phyloP scores from a whole-genome alignment of 176 grass and related monocot species.

The Poa pratensis region DNA sequence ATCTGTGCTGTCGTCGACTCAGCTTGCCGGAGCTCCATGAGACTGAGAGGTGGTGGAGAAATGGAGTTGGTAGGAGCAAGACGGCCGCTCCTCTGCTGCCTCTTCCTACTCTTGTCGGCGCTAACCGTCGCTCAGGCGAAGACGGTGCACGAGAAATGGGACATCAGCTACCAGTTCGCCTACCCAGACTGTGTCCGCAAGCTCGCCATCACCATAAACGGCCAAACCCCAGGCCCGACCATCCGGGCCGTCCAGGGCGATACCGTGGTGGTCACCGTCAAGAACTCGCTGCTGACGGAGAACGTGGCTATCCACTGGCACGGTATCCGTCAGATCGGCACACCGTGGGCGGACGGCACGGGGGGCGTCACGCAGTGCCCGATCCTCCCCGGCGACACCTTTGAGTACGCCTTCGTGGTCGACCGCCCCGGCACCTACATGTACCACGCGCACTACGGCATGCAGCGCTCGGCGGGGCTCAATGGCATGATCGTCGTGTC shows the following conservation, averaged over 20 bases:
- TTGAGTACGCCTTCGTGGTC: constrained; percentile 67
- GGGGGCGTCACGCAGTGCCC: constrained; percentile 90
- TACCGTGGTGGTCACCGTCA: constrained; percentile 62
- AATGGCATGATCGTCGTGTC: constrained; percentile 71
- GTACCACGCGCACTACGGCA: constrained; percentile 86
- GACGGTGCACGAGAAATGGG: constrained; percentile 60
- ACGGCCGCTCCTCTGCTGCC: constrained; percentile 53
- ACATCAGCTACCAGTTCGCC: constrained; percentile 72
- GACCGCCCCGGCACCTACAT: constrained; percentile 74
- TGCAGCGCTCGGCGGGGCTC: constrained; percentile 84
- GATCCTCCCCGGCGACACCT: constrained; percentile 53
- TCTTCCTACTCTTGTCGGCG: constrained; percentile 20
- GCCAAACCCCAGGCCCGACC: constrained; percentile 63
- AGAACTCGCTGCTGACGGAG: constrained; percentile 74
- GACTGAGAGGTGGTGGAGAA: no score
- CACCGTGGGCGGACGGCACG: constrained; percentile 82
- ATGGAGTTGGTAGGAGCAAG: no score
- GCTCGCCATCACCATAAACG: constrained; percentile 81
- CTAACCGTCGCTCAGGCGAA: not conserved
- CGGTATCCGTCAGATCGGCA: constrained; percentile 76
- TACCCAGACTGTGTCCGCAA: constrained; percentile 62
- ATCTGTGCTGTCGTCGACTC: no score
- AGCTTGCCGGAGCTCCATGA: no score
- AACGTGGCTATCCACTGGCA: constrained; percentile 94
- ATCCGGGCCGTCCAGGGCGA: constrained; percentile 74